Conservation (phyloP, 2,329 filamentous ascomycete species). For the Plenodomus lindquistii region DNA sequence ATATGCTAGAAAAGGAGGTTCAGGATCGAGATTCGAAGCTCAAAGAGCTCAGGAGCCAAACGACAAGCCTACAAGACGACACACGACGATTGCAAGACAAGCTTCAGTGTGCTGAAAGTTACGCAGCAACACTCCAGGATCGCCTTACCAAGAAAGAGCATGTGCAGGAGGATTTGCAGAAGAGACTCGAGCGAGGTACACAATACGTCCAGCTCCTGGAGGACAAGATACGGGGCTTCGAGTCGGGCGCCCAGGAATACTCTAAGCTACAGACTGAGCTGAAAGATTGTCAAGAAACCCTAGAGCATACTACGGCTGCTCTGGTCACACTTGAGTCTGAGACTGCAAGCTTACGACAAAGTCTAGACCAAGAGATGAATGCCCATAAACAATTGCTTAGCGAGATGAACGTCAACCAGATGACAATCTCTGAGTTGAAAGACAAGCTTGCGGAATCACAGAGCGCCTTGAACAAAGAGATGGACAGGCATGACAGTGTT, state of each 20-base stretch:
- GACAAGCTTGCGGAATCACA: conserved; percentile 17
- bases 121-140: conserved; percentile 26
- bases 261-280: conserved; percentile 30
- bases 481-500: conserved; percentile 13
- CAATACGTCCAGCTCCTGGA: conserved; percentile 27
- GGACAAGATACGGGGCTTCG: conserved; percentile 25
- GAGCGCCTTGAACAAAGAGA: conserved; percentile 19
- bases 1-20: conserved; percentile 23
- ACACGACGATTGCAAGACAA: conserved; percentile 19
- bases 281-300: conserved; percentile 22
- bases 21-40: conserved; percentile 17
- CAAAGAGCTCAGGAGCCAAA: conserved; percentile 27
- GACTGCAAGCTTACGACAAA: conserved; percentile 19
- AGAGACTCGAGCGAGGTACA: conserved; percentile 25
- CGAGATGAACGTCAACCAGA: conserved; percentile 8
- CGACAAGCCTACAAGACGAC: conserved; percentile 24
- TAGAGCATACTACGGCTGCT: conserved; percentile 26
- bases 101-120: conserved; percentile 23
- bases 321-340: conserved; percentile 21
- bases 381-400: conserved; percentile 16
- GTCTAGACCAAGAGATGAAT: conserved; percentile 15
- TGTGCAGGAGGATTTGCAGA: conserved; percentile 14
- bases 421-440: conserved; percentile 11
- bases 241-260: conserved; percentile 27
- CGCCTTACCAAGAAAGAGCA: conserved; percentile 27